Conservation (phyloP, 2,329 filamentous ascomycete species). For the Exophiala lecanii-corni region DNA sequence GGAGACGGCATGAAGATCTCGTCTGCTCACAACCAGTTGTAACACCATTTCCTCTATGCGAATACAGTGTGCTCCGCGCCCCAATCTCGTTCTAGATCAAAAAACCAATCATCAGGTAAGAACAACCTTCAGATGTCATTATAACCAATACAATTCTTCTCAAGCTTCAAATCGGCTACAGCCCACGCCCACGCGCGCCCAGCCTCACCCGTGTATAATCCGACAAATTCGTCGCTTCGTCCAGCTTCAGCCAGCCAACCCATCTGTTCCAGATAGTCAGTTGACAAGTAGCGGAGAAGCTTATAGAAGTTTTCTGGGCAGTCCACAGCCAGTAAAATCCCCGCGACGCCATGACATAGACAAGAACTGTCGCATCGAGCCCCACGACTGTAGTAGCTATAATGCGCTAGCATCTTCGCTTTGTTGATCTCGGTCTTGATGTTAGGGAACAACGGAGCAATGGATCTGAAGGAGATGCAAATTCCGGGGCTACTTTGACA, state of each 20-base stretch:
- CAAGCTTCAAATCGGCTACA: slow-evolving; percentile 21
- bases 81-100: too few relatives aligned
- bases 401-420: slow-evolving; percentile 33
- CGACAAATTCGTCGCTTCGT: slow-evolving; percentile 46
- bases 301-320: slow-evolving; percentile 17
- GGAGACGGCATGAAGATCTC: too few relatives aligned
- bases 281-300: slow-evolving; percentile 19
- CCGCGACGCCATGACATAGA: slow-evolving; percentile 61
- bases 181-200: slow-evolving; percentile 46
- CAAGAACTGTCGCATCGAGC: slow-evolving; percentile 61
- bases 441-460: slow-evolving; percentile 49
- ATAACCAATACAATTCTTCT: slow-evolving; percentile 22
- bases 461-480: slow-evolving; percentile 53
- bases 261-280: slow-evolving; percentile 18
- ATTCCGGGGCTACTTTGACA: slow-evolving; percentile 65
- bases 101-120: too few relatives aligned
- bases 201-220: slow-evolving; percentile 48
- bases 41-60: too few relatives aligned
- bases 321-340: slow-evolving; percentile 54
- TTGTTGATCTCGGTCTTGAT: slow-evolving; percentile 16
- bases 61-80: too few relatives aligned
- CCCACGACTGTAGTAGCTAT: slow-evolving; percentile 54
- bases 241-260: slow-evolving; percentile 35
- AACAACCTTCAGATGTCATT: too few relatives aligned
- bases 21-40: too few relatives aligned